phyloP scores from a whole-genome alignment of 208 protist genomes.

The Vickermania spadyakhi region DNA sequence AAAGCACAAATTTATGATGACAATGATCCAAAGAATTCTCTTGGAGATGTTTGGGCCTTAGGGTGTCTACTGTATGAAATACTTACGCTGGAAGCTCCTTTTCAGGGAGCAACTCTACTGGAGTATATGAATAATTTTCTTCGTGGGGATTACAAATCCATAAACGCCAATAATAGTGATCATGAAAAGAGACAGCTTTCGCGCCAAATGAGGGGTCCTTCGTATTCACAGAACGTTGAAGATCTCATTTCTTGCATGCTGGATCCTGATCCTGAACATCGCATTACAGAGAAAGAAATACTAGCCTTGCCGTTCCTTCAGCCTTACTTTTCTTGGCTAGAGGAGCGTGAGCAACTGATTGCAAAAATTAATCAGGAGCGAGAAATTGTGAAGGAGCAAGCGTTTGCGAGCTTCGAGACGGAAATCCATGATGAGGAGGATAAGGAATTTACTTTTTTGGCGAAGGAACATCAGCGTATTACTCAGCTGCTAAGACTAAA shows the following conservation, averaged over 20 bases:
- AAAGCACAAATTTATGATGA: background rate
- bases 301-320: background rate
- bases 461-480: background rate
- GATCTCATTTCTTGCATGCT: background rate
- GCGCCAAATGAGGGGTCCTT: background rate
- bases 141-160: background rate
- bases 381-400: background rate
- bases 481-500: background rate
- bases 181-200: too few relatives aligned
- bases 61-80: background rate
- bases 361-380: background rate
- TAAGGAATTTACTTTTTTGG: background rate
- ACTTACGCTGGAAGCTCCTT: background rate
- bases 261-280: background rate
- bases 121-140: background rate
- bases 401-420: background rate
- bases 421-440: background rate
- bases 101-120: background rate
- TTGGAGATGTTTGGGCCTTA: conserved; percentile 1
- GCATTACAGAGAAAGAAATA: background rate
- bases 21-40: background rate
- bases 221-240: background rate
- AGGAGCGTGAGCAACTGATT: background rate
- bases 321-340: background rate
- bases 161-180: too few relatives aligned